Evolutionary conservation across 2,329 filamentous ascomycete genomes (phyloP).

Genomic region (Lecanicillium sp.): DNA sequence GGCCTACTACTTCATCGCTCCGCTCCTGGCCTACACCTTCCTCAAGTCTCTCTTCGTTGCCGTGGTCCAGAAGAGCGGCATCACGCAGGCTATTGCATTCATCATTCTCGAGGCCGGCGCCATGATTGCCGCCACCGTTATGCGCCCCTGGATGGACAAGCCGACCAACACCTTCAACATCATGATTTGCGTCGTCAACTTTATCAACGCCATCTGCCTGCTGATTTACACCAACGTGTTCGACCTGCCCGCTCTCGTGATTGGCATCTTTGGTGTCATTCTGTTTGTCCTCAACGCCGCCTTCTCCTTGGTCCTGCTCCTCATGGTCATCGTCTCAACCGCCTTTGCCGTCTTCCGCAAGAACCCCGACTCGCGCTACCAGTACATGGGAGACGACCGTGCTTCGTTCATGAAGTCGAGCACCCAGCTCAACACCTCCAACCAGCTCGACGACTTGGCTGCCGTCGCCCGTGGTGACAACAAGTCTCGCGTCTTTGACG

Average conservation of each 20-base stretch:
- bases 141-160: slow-evolving; percentile 98
- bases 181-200: slow-evolving; percentile 82
- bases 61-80: slow-evolving; percentile 64
- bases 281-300: slow-evolving; percentile 84
- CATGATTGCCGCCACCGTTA: slow-evolving; percentile 69
- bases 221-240: slow-evolving; percentile 86
- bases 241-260: slow-evolving; percentile 73
- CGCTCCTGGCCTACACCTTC: slow-evolving; percentile 70
- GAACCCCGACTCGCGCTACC: slow-evolving; percentile 91
- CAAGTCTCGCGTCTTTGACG: slow-evolving; percentile 10
- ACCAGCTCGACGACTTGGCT: slow-evolving; percentile 83
- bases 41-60: slow-evolving; percentile 86
- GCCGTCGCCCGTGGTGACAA: slow-evolving; percentile 85
- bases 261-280: slow-evolving; percentile 80
- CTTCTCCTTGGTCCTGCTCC: slow-evolving; percentile 73
- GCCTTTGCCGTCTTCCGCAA: slow-evolving; percentile 73
- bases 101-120: slow-evolving; percentile 75
- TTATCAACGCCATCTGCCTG: slow-evolving; percentile 83
- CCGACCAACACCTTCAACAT: slow-evolving; percentile 97
- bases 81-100: slow-evolving; percentile 73
- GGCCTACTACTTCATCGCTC: slow-evolving; percentile 91
- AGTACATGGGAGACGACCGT: slow-evolving; percentile 93
- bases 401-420: slow-evolving; percentile 97
- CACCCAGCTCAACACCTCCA: slow-evolving; percentile 67
- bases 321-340: slow-evolving; percentile 65